phyloP scores from a whole-genome alignment of 169 alveolate genomes.

The Nephromyces sp. region DNA sequence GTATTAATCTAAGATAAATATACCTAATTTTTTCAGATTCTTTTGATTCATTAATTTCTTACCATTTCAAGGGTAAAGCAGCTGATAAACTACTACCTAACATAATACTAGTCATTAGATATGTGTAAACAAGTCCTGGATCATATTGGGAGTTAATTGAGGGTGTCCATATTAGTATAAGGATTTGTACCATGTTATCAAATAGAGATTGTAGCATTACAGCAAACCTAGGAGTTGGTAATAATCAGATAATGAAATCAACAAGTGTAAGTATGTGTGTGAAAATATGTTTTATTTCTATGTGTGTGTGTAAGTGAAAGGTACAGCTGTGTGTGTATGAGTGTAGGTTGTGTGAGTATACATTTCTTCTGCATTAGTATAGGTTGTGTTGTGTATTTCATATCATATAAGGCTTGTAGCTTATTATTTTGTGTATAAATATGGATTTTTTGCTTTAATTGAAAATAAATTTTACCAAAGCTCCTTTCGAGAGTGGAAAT shows the following conservation, averaged over 20 bases:
- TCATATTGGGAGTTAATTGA: background rate
- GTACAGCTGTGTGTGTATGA: no score
- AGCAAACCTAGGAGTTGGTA: background rate
- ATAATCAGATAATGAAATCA: background rate
- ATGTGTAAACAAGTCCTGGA: background rate
- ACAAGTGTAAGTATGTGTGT: background rate
- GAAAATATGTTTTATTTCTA: background rate
- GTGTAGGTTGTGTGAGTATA: no score
- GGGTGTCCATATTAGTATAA: background rate
- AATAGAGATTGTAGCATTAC: background rate
- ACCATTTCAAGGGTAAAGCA: background rate
- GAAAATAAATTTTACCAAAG: background rate
- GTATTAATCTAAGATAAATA: no score
- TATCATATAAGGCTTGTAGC: no score
- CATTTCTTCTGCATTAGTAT: no score
- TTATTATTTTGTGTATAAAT: background rate
- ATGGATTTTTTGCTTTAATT: background rate
- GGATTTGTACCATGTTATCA: background rate
- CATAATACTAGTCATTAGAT: background rate
- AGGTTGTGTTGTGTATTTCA: no score
- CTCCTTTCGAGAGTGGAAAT: background rate
- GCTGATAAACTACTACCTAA: background rate
- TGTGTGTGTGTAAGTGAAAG: background rate
- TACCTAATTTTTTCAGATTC: no score
- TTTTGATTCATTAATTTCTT: no score